Evolutionary conservation across 1,139 yeast genomes (phyloP), one percentile per base, ranked within the genome.

Genomic region (Pneumocystis sp.): DNA sequence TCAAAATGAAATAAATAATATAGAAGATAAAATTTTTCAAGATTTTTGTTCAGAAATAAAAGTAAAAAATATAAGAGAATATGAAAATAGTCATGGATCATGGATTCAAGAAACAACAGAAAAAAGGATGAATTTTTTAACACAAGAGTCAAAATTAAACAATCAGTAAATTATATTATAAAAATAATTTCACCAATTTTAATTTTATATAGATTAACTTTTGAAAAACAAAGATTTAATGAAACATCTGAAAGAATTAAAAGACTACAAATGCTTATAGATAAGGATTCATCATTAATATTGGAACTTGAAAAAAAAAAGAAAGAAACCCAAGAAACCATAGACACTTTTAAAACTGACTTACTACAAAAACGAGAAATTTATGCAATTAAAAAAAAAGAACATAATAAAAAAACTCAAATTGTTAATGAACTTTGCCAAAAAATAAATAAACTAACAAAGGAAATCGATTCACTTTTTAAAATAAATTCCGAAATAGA

Each of bases 61-160:
- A 0, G 82, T 87, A 70, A 70, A 71, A 15, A 75, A 79, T 67
- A 82, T 87, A 61, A 79, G 80, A 64, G 89, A 85, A 63, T 88
- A 86, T 72, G 95, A 88, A 73, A 78, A 77, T 62, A 77, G 82
- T 35, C 89, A 86, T 67, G 91, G 93, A 12, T 78, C 83, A 1
- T 76, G 83, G 15, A 72, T 83, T 67, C 81, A 89, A 72, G 79
- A 80, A 60, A 81, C 85, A 66, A 80, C 87, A 0, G 84, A 83
- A 69, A 90, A 87, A 73, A 79, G 86, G 65, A 78, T 87, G 2
- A 84, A 83, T 69, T 83, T 81, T 69, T 76, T 81, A 42, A 83
- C 83, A 66, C 85, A 87, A 56, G 80, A 86, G 37, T 76, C 86
- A n/a, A 80, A 83, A 5, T 76, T 87, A 64, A 78, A 83, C 56